These are phyloP conservation scores for Elaeis guineensis DNA, from an alignment of 176 grass and related monocot genomes.

Conservation along the genomic window DNA sequence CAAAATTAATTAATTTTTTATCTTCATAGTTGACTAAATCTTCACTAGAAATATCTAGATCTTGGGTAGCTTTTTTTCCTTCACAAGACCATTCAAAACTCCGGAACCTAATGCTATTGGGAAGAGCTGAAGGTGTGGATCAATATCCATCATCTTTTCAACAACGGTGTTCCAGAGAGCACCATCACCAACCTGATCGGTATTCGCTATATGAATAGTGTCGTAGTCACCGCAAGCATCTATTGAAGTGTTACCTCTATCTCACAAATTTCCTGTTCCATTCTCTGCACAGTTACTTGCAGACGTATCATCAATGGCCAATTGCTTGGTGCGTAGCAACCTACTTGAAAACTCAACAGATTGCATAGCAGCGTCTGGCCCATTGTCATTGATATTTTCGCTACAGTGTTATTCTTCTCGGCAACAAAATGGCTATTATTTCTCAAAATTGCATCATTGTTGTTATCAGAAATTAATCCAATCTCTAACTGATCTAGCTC, in stretches of 20 bases:
- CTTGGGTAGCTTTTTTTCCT: too few relatives aligned
- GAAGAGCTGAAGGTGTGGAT: not conserved
- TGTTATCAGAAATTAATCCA: too few relatives aligned
- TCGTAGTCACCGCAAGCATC: not conserved
- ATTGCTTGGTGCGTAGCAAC: not conserved
- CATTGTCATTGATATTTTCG: too few relatives aligned
- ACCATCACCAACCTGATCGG: not conserved
- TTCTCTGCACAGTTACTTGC: not conserved
- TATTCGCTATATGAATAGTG: not conserved
- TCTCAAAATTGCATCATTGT: too few relatives aligned
- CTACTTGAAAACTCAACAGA: not conserved
- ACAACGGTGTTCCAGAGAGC: not conserved
- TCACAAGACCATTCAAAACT: too few relatives aligned
- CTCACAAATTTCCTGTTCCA: not conserved
- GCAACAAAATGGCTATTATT: too few relatives aligned
- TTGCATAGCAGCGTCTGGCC: not conserved
- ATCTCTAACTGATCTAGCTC: too few relatives aligned
- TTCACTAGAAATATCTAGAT: too few relatives aligned
- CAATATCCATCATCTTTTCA: not conserved
- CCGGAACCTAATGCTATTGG: not conserved
- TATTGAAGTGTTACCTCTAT: not conserved
- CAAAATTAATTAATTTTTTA: too few relatives aligned
- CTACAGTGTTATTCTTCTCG: too few relatives aligned
- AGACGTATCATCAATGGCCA: not conserved
- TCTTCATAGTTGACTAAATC: too few relatives aligned